Evolutionary conservation across 169 alveolate genomes (phyloP), one percentile per base, ranked within the genome.

Genomic region (Plasmodium inui): DNA sequence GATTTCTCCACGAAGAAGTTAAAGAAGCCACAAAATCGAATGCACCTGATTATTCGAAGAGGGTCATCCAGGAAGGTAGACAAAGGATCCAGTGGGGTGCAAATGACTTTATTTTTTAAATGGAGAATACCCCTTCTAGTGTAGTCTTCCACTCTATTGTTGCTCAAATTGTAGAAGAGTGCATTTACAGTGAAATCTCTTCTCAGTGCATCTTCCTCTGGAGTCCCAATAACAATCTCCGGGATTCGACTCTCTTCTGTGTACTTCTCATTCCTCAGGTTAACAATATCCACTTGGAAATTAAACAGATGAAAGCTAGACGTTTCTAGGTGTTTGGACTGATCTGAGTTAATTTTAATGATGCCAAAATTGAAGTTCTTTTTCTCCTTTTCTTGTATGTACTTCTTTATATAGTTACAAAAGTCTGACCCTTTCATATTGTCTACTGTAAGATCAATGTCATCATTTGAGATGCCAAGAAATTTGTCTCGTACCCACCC

Each of bases 401-500:
- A 96, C 67, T 93, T 94, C 79, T 95, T 96, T 72, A 96, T 94
- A 82, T 94, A 93, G 17, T 95, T 93, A 79, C 97, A 95, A 53
- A 96, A 96, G 19, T 95, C 96, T 1, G 96, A 98, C 1, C 99
- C 99, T 0, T 98, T 97, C 96, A 98, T 97, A 85, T 98, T 95
- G 93, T 99, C 99, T 41, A 99, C 92, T 17, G 99, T 99, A n/a
- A 99, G 97, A 95, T 99, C 99, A n/a, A 99, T 98, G 95, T 99
- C 99, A 61, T 95, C 95, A 74, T 97, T 92, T 7, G 91, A 82
- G 50, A 82, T 78, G 6, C 91, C 95, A 79, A 98, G 91, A 78
- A 98, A 92, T 95, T 98, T 99, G 96, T 99, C 99, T 92, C 99
- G 91, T 1, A 99, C 99, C 99, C 99, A 99, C 2, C 99, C 99